Evolutionary conservation across 257 asterid species (phyloP).

Genomic region (Gentiana dahurica): DNA sequence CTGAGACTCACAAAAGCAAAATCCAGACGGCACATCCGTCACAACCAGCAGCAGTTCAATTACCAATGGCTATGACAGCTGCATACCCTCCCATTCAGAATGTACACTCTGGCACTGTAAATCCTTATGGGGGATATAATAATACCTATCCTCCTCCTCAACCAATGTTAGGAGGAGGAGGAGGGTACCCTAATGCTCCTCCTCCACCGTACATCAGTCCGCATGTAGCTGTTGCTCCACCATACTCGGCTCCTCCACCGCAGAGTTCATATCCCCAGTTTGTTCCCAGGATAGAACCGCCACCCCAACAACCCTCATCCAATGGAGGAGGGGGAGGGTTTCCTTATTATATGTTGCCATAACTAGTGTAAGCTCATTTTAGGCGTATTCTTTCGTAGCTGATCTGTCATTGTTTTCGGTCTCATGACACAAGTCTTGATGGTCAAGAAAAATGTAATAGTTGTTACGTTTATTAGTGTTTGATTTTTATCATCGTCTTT

Average conservation of each 20-base stretch:
- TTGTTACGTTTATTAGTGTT: no score
- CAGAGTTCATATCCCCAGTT: constrained; percentile 52
- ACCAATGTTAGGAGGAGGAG: constrained; percentile 7
- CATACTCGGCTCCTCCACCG: constrained; percentile 28
- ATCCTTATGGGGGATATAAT: constrained; percentile 20
- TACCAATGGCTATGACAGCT: constrained; percentile 25
- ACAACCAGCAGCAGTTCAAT: constrained; percentile 34
- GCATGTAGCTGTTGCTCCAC: constrained; percentile 25
- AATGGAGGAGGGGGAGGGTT: no score
- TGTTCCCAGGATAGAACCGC: constrained; percentile 18
- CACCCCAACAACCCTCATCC: constrained; percentile 19
- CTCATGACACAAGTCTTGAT: background rate
- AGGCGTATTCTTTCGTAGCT: no score
- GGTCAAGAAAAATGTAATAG: background rate
- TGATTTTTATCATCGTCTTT: no score
- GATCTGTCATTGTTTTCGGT: background rate
- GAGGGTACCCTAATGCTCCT: constrained; percentile 15
- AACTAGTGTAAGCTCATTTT: no score
- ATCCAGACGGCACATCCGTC: constrained; percentile 30
- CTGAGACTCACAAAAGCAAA: constrained; percentile 70
- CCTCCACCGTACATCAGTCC: constrained; percentile 16
- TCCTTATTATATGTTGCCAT: no score
- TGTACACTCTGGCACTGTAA: constrained; percentile 21
- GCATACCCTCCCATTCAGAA: constrained; percentile 21
- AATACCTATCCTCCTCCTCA: constrained; percentile 45